These are phyloP conservation scores for Coprinopsis strossmayeri DNA, from an alignment of 768 basidiomycete species.

Conservation along the genomic window DNA sequence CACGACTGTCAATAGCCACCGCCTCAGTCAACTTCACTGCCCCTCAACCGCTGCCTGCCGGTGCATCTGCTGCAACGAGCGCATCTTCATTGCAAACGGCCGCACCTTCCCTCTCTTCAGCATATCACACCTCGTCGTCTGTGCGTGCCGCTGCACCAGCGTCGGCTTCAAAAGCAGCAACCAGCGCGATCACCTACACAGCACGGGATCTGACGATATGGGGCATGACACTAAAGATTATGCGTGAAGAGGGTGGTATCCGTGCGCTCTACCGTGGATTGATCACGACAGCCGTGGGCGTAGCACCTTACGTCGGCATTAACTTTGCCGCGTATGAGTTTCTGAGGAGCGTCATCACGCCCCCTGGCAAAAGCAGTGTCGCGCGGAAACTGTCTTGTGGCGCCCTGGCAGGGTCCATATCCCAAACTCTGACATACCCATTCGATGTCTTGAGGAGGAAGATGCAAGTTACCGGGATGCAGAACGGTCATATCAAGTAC, in stretches of 20 bases:
- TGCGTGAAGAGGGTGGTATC: conserved; percentile 88
- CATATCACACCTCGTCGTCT: conserved; percentile 50
- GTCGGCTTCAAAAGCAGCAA: conserved; percentile 15
- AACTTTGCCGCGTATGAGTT: conserved; percentile 95
- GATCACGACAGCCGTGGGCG: conserved; percentile 78
- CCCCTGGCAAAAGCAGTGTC: conserved; percentile 70
- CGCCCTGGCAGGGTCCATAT: conserved; percentile 87
- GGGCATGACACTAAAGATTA: conserved; percentile 88
- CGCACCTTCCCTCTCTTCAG: conserved; percentile 36
- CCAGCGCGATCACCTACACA: conserved; percentile 26
- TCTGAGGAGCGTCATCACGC: conserved; percentile 66
- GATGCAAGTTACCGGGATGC: conserved; percentile 91
- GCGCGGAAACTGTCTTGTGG: conserved; percentile 76
- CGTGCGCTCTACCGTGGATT: conserved; percentile 83
- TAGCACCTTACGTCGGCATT: conserved; percentile 86
- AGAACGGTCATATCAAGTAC: conserved; percentile 58
- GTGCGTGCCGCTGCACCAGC: conserved; percentile 15
- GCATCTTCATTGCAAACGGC: conserved; percentile 16
- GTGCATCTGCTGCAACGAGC: conserved; percentile 18
- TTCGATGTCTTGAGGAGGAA: conserved; percentile 92
- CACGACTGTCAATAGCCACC: conserved; percentile 88
- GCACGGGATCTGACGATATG: conserved; percentile 61
- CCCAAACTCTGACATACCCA: conserved; percentile 92
- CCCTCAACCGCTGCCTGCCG: conserved; percentile 17
- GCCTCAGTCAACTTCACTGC: conserved; percentile 44